Percentiles rank a stretch among this genome's conserved stretches.
These are phyloP conservation scores for Babesia bovis DNA, from an alignment of 169 alveolate species.

Conservation along the genomic window DNA sequence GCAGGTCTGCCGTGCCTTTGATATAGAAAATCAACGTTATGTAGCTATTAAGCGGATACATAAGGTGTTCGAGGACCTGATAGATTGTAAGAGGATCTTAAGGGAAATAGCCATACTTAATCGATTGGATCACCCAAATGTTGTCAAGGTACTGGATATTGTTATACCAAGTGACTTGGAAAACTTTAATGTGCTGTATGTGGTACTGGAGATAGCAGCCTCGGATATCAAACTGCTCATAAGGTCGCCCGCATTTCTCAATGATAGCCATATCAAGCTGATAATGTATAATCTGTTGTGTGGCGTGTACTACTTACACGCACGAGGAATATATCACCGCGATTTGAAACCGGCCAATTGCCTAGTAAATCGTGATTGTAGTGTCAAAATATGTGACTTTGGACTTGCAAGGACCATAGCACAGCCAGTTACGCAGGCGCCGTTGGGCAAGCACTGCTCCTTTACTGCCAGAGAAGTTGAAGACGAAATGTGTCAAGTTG, in stretches of 20 bases:
- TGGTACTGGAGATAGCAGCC: slow-evolving; percentile 96
- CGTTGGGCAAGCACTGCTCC: slow-evolving; percentile 11
- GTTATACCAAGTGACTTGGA: slow-evolving; percentile 88
- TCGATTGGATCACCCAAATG: slow-evolving; percentile 88
- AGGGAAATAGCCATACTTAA: slow-evolving; percentile 93
- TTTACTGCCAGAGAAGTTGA: slow-evolving; percentile 38
- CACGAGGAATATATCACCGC: slow-evolving; percentile 95
- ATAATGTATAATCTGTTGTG: slow-evolving; percentile 89
- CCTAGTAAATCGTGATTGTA: slow-evolving; percentile 96
- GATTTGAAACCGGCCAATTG: slow-evolving; percentile 98
- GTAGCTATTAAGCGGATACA: slow-evolving; percentile 95
- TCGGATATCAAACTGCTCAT: slow-evolving; percentile 95
- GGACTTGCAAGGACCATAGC: slow-evolving; percentile 92
- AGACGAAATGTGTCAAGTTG: slow-evolving; percentile 20
- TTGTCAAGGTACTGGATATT: slow-evolving; percentile 89
- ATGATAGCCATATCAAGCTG: slow-evolving; percentile 90
- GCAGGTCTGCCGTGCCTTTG: slow-evolving; percentile 87
- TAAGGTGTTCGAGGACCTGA: slow-evolving; percentile 93
- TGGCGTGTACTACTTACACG: slow-evolving; percentile 93
- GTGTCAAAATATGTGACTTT: slow-evolving; percentile 96
- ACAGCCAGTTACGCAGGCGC: background rate
- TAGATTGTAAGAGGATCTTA: slow-evolving; percentile 94
- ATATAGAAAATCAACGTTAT: slow-evolving; percentile 75
- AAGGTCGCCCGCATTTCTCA: slow-evolving; percentile 89
- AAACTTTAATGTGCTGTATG: slow-evolving; percentile 91